Evolutionary conservation across 257 asterid species (phyloP), one percentile per base, ranked within the genome.

Genomic region (Dorcoceras hygrometricum): DNA sequence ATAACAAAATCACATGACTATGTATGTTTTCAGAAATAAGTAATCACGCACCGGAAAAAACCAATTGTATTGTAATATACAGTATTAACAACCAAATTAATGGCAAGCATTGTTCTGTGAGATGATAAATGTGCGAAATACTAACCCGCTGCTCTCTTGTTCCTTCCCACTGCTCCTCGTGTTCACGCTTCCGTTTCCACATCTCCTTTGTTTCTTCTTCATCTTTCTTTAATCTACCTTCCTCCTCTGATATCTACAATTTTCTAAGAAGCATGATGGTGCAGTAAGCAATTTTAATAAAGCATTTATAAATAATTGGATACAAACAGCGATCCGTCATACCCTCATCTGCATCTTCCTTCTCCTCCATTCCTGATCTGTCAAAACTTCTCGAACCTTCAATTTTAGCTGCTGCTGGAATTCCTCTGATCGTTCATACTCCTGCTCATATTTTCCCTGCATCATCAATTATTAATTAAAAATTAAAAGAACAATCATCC

Each of bases 131-230:
- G 62, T 53, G 68, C 1, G 51, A 59, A 66, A 57, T 60, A 75
- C 91, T 76, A 68, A 94, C 99, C 91, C 99, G 82, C 36, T 88
- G 58, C 79, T 94, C 99, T 73, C 99, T 81, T 23, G 99, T 94
- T 78, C 99, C 99, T 83, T 94, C 99, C 99, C 99, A 94, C 78
- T 90, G 97, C 86, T 94, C 98, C 81, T 94, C 99, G 10, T 94
- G 98, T 76, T 94, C 96, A 60, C 99, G 96, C 82, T 94, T 94
- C 66, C 97, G 87, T 73, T 94, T 94, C 98, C 96, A 90, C 96
- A 84, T 72, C 84, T 94, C 99, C 78, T 94, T 94, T 68, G 96
- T 84, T 79, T 94, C 99, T 79, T 85, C 99, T 80, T 94, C 98
- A 26, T 90, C 99, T 84, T 94, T 94, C 92, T 90, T 94, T 77